Percentiles rank a stretch among this genome's conserved stretches.
These are phyloP conservation scores for Leccinum solheimii DNA, from an alignment of 1,284 basidiomycete species.

Conservation along the genomic window DNA sequence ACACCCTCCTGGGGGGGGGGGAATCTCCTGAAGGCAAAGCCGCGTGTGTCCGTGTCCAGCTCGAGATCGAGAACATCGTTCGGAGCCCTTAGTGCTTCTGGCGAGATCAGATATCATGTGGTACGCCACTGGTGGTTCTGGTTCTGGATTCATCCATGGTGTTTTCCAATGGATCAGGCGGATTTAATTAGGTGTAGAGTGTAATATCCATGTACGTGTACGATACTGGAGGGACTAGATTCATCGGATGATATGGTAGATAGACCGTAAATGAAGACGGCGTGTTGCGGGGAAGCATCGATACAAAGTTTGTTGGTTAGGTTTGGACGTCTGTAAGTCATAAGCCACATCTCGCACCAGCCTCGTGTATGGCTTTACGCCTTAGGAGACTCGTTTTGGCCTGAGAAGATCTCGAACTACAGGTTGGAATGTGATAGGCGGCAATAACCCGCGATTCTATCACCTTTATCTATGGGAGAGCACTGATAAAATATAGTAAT, in stretches of 20 bases:
- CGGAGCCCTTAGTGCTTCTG: slow-evolving; percentile 23
- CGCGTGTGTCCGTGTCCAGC: slow-evolving; percentile 56
- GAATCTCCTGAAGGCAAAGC: slow-evolving; percentile 53
- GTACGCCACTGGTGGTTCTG: slow-evolving; percentile 19
- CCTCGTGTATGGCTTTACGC: slow-evolving; percentile 21
- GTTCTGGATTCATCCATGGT: slow-evolving; percentile 2
- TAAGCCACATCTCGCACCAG: slow-evolving; percentile 3
- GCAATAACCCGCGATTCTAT: slow-evolving; percentile 20
- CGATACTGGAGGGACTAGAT: slow-evolving; percentile 6
- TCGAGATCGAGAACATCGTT: slow-evolving; percentile 68
- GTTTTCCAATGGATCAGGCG: slow-evolving; percentile 6
- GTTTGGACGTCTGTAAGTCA: slow-evolving; percentile 14
- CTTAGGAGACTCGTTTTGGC: slow-evolving; percentile 10
- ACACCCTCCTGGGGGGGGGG: slow-evolving; percentile 50
- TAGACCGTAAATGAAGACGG: slow-evolving; percentile 25
- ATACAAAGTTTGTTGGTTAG: slow-evolving; percentile 20
- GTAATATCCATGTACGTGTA: slow-evolving; percentile 22
- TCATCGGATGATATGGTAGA: slow-evolving; percentile 11
- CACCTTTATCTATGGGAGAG: slow-evolving; percentile 15
- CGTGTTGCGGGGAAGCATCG: slow-evolving; percentile 32
- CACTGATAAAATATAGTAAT: slow-evolving; percentile 12
- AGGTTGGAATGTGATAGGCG: slow-evolving; percentile 12
- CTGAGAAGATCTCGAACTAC: background rate
- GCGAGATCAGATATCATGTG: slow-evolving; percentile 6
- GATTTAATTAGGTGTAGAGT: slow-evolving; percentile 14